Conservation (phyloP, 345 rosid species). For the Arabidopsis arenosa region DNA sequence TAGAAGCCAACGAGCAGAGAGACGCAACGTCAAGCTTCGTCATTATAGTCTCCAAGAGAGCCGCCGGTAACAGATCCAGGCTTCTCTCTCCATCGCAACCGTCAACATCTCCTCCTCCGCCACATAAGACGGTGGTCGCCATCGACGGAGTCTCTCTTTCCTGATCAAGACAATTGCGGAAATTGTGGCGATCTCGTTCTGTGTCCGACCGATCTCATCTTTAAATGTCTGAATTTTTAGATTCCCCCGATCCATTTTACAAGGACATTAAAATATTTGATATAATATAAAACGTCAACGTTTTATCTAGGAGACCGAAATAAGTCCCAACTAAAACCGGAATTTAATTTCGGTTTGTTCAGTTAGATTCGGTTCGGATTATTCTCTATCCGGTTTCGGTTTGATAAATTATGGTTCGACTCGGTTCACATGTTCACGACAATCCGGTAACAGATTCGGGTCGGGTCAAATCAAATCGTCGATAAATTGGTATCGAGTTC, state of each 20-base stretch:
- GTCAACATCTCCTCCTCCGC: constrained; percentile 26
- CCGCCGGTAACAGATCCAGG: constrained; percentile 74
- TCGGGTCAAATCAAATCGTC: neutral
- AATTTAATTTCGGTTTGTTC: neutral
- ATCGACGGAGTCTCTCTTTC: constrained; percentile 18
- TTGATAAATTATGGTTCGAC: too few species aligned
- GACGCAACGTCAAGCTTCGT: constrained; percentile 79
- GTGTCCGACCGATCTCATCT: constrained; percentile 18
- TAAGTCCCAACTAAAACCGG: neutral
- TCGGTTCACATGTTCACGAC: neutral
- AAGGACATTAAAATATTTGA: neutral
- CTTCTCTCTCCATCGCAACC: constrained; percentile 41
- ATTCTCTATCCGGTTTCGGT: neutral
- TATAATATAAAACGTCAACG: neutral
- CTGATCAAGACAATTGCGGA: constrained; percentile 8
- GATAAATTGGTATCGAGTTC: neutral
- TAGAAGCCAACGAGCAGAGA: constrained; percentile 76
- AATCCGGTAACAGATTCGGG: neutral
- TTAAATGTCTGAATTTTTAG: neutral
- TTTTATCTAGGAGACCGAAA: neutral
- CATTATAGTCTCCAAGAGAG: constrained; percentile 69
- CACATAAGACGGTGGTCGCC: constrained; percentile 27
- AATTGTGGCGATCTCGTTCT: constrained; percentile 26
- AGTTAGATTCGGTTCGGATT: neutral
- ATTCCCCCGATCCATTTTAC: constrained; percentile 32